Evolutionary conservation across 257 asterid genomes (phyloP).

Genomic region (Echium plantagineum): DNA sequence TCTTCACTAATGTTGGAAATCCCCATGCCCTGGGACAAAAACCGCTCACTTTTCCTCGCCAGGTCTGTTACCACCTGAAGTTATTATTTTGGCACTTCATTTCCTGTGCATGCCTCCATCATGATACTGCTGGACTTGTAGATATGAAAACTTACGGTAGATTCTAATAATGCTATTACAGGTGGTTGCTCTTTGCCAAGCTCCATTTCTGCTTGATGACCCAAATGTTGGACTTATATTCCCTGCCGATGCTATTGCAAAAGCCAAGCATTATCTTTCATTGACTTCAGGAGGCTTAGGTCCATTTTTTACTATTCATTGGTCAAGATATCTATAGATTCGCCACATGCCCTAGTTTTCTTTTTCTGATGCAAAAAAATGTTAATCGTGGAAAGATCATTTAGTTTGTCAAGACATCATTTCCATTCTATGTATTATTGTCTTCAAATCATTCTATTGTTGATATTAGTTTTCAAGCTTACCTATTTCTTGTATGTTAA

Average conservation of each 20-base stretch:
- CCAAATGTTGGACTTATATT: constrained; percentile 86
- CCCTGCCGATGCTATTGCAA: constrained; percentile 98
- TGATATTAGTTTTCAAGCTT: too few species aligned
- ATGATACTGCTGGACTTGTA: not conserved
- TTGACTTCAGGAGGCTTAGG: constrained; percentile 94
- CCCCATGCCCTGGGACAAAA: constrained; percentile 97
- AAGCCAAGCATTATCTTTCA: constrained; percentile 77
- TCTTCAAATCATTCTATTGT: too few species aligned
- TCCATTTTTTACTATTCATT: constrained; percentile 14
- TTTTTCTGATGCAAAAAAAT: not conserved
- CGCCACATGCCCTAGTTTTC: not conserved
- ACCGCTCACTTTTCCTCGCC: constrained; percentile 93
- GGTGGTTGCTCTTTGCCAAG: constrained; percentile 99
- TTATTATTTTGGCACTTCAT: not conserved
- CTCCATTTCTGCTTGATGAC: constrained; percentile 92
- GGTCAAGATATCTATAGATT: not conserved
- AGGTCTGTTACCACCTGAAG: constrained; percentile 31
- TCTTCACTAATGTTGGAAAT: constrained; percentile 89
- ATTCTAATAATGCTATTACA: constrained; percentile 11
- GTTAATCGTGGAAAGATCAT: not conserved
- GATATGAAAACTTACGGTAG: not conserved
- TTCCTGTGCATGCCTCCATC: not conserved
- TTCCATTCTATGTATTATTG: not conserved
- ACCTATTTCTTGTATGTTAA: too few species aligned
- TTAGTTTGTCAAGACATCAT: not conserved